Conservation (phyloP, 2,329 filamentous ascomycete species). For the Cryphonectria carpinicola region DNA sequence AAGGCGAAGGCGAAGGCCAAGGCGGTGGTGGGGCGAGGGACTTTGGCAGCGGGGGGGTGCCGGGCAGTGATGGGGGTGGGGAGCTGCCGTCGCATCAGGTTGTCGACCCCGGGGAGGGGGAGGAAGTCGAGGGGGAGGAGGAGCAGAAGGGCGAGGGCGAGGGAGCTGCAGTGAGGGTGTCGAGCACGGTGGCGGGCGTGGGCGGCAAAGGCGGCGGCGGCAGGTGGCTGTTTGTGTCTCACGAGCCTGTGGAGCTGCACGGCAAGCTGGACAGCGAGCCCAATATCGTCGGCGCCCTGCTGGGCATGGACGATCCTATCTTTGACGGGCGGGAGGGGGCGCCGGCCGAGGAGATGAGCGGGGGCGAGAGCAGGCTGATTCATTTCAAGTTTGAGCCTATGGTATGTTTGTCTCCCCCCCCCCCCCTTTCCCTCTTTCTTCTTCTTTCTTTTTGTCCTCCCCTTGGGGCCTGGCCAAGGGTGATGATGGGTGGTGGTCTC, state of each 20-base stretch:
- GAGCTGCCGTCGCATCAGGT: conserved; percentile 30
- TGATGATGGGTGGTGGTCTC: neutral
- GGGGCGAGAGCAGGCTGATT: conserved; percentile 55
- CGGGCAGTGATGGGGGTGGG: conserved; percentile 25
- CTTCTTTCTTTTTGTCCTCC: too few relatives aligned
- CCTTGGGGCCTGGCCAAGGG: neutral
- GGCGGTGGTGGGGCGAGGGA: neutral
- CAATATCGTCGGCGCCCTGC: conserved; percentile 35
- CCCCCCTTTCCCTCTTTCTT: too few relatives aligned
- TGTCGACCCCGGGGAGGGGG: conserved; percentile 9
- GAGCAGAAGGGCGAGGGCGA: neutral
- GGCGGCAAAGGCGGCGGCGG: conserved; percentile 88
- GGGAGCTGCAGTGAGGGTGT: conserved; percentile 27
- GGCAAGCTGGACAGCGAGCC: conserved; percentile 30
- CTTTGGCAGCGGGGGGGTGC: conserved; percentile 28
- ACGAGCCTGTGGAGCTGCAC: conserved; percentile 63
- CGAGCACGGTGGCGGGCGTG: conserved; percentile 57
- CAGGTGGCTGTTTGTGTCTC: conserved; percentile 85
- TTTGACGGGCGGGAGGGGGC: conserved; percentile 29
- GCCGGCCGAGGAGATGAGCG: conserved; percentile 31
- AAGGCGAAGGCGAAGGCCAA: conserved; percentile 17
- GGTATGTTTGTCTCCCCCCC: conserved; percentile 57
- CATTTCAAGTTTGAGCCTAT: conserved; percentile 95
- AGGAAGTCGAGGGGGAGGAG: neutral
- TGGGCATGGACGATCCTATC: conserved; percentile 44